Base-by-base conservation (phyloP, 768 basidiomycete genomes). In the Candolleomyces eurysporus region DNA sequence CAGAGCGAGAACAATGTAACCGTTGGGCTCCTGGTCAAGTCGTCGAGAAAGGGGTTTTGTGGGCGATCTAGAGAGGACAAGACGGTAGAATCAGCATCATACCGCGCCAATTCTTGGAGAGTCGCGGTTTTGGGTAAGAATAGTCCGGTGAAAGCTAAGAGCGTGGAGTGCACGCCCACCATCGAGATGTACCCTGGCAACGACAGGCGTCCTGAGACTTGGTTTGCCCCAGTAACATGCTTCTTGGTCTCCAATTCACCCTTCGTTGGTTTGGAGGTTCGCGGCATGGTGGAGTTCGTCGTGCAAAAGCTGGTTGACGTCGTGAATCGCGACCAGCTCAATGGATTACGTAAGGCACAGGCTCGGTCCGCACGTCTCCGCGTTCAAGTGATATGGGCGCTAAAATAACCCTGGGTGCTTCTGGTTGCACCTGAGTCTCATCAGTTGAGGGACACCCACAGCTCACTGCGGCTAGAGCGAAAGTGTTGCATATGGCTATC, bases 21-120 rank as follows among this genome's bases (percentile, higher is more conserved):
- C 5, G 78, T 70, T 7, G 91, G 89, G 62, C 81, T 82, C 2
- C 75, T 67, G 0, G 92, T 93, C 63, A 94, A 70, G 2, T 83
- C 78, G 45, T 82, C 84, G 21, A 94, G 73, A 72, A 92, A 90
- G 2, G 81, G 81, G 62, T 86, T 84, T 43, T 92, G 90, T 11
- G 90, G 90, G 58, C 83, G 79, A 66, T 91, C 89, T 6, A 71
- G 72, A 4, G 82, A 83, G 3, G 78, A 76, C 5, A 70, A 60
- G 32, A 73, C 71, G 19, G 67, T 67, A 31, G 69, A 61, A 61
- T 76, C 72, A 67, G 73, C 66, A 53, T 66, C 62, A 10, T 72
- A 68, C 2, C 67, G 67, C 32, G 73, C 72, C n/a, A 78, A 67
- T 13, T 72, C 75, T 61, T 79, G 75, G 26, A 85, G 68, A 49